A percentile compares a stretch with the other conserved stretches of the same genome.
These are phyloP conservation scores for Saccharomycopsis sp. DNA, from an alignment of 805 yeast genomes.

Conservation along the genomic window DNA sequence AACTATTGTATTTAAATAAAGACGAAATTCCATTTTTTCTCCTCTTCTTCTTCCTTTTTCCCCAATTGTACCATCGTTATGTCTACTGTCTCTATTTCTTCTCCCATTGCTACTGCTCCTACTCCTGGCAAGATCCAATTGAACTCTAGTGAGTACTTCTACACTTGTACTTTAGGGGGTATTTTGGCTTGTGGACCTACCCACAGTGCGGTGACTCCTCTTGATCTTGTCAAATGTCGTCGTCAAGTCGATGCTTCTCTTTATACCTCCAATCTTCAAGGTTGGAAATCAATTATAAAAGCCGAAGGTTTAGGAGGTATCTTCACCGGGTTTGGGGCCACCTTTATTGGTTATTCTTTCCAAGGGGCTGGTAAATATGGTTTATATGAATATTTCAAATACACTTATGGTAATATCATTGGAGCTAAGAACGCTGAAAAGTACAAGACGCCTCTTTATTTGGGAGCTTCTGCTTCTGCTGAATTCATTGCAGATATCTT, in stretches of 20 bases:
- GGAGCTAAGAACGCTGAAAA: conserved; percentile 53
- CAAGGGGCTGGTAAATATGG: conserved; percentile 99
- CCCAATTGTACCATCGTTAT: neutral
- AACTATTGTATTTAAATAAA: no score
- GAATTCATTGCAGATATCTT: conserved; percentile 87
- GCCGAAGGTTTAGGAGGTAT: conserved; percentile 68
- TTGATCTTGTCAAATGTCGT: conserved; percentile 89
- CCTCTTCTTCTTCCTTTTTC: no score
- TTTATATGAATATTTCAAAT: conserved; percentile 84
- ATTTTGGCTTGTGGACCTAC: conserved; percentile 82
- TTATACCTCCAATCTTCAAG: conserved; percentile 70
- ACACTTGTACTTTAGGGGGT: conserved; percentile 66
- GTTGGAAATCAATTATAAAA: conserved; percentile 65
- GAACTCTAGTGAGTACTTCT: conserved; percentile 53
- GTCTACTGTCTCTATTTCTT: neutral
- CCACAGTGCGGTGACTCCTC: conserved; percentile 85
- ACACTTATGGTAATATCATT: conserved; percentile 54
- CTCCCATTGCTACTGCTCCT: neutral
- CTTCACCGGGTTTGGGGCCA: conserved; percentile 86
- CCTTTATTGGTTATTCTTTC: conserved; percentile 82
- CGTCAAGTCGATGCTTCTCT: conserved; percentile 72
- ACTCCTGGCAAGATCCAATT: conserved; percentile 34
- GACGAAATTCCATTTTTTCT: no score
- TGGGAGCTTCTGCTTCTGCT: conserved; percentile 86
- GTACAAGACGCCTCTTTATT: conserved; percentile 63